These are phyloP conservation scores for Erysimum pusillum DNA, from an alignment of 441 rosid genomes.

Conservation along the genomic window DNA sequence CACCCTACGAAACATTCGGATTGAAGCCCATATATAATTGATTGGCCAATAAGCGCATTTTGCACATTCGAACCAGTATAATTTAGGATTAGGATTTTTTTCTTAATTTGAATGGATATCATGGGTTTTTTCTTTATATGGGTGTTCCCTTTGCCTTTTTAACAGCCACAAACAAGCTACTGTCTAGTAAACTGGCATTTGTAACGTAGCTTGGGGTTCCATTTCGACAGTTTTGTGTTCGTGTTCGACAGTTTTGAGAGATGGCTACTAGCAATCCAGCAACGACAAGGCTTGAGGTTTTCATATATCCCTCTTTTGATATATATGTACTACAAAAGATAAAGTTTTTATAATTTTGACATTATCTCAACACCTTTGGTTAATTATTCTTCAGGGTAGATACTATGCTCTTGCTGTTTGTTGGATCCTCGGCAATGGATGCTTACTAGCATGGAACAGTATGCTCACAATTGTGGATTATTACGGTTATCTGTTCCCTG, in stretches of 20 bases:
- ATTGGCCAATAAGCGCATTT: no score
- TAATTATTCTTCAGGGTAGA: constrained; percentile 55
- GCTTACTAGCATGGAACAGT: constrained; percentile 71
- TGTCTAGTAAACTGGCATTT: not conserved
- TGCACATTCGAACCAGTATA: no score
- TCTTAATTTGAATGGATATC: no score
- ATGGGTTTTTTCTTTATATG: no score
- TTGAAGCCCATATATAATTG: not conserved
- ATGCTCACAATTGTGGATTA: constrained; percentile 74
- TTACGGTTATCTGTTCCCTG: constrained; percentile 60
- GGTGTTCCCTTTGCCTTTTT: not conserved
- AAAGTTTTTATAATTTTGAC: not conserved
- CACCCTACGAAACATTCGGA: not conserved
- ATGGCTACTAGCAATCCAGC: not conserved
- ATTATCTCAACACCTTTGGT: not conserved
- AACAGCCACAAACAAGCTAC: not conserved
- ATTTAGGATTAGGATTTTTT: no score
- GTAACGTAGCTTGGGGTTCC: not conserved
- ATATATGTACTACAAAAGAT: not conserved
- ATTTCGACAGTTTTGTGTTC: not conserved
- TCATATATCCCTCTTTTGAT: constrained; percentile 1
- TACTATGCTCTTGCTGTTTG: constrained; percentile 56
- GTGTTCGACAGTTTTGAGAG: constrained; percentile 13
- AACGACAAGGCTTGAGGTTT: not conserved
- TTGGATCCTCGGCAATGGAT: constrained; percentile 77